Percentiles rank a stretch among this genome's conserved stretches.
phyloP scores from a whole-genome alignment of 306 rosid genomes.

The Acacia confusa region DNA sequence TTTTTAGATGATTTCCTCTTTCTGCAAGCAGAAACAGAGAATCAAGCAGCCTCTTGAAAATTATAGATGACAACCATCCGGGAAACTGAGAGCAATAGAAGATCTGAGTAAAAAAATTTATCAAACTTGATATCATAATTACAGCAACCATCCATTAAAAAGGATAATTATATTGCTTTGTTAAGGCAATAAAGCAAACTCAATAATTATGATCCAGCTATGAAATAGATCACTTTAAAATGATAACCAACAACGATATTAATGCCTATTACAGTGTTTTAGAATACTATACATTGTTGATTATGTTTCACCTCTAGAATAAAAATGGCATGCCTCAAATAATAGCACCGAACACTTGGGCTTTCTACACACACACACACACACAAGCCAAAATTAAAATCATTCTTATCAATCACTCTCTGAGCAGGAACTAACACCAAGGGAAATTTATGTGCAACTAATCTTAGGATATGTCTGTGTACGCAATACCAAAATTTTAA shows the following conservation, averaged over 20 bases:
- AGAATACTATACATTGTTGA: not conserved
- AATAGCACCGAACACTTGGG: not conserved
- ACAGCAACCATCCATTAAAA: not conserved
- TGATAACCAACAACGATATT: not conserved
- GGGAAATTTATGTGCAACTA: not conserved
- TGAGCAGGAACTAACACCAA: not conserved
- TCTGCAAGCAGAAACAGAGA: not conserved
- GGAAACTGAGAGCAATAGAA: not conserved
- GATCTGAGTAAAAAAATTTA: not conserved
- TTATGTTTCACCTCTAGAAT: slow-evolving; percentile 11
- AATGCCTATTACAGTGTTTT: not conserved
- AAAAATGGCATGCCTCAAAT: slow-evolving; percentile 1
- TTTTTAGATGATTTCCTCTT: not conserved
- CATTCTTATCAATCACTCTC: not conserved
- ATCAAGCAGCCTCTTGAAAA: not conserved
- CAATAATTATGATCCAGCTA: not conserved
- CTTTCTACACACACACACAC: not conserved
- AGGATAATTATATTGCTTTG: not conserved
- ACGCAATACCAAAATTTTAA: not conserved
- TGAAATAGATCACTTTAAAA: not conserved
- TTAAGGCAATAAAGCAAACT: not conserved
- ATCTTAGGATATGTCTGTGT: not conserved
- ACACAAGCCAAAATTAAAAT: not conserved
- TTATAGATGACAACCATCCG: slow-evolving; percentile 2
- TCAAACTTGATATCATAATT: not conserved